Base-by-base conservation (phyloP, 192 early-diverging fungal genomes). In the Umbelopsis isabellina region DNA sequence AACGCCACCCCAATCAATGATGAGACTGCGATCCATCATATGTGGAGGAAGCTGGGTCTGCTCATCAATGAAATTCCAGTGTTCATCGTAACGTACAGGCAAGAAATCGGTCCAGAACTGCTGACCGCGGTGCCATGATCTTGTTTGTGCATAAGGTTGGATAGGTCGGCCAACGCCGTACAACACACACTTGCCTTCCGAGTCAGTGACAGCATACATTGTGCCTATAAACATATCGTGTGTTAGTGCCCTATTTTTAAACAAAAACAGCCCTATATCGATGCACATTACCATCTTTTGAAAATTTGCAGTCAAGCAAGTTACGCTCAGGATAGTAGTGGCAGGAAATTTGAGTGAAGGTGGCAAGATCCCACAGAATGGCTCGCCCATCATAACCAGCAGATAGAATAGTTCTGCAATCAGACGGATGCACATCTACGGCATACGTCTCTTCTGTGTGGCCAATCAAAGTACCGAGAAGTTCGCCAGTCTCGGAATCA, bases 361-460 rank as follows among this genome's bases (percentile, higher is more conserved):
- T 80, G 2, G 61, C 72, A 16, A 92, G 83, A 73, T 97, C 88
- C 95, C 95, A 97, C 13, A 95, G 67, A 46, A 94, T 86, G 5
- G 93, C 82, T 3, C 86, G 83, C 22, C 93, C 94, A 70, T 95
- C 94, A 77, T 95, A 93, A 2, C 90, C 90, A 10, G 91, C 94
- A 5, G 91, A 91, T 21, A 97, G 76, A 3, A 94, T 77, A 2
- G 93, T 82, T n/a, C 83, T 81, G 10, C 82, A 79, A 52, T 94
- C 91, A 2, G 74, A 65, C 1, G 95, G 95, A 73, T 95, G 93
- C 1, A 87, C 80, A 65, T 90, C 89, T 10, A 94, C 73, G 1
- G 89, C 91, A 74, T 89, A 97, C 4, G 91, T 83, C 11, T 91
- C 89, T 16, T 73, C 81, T 7, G 78, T 79, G 66, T 93, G 92